Conservation (phyloP, 371 early-diverging fungal species). For the Choanephora cucurbitarum region DNA sequence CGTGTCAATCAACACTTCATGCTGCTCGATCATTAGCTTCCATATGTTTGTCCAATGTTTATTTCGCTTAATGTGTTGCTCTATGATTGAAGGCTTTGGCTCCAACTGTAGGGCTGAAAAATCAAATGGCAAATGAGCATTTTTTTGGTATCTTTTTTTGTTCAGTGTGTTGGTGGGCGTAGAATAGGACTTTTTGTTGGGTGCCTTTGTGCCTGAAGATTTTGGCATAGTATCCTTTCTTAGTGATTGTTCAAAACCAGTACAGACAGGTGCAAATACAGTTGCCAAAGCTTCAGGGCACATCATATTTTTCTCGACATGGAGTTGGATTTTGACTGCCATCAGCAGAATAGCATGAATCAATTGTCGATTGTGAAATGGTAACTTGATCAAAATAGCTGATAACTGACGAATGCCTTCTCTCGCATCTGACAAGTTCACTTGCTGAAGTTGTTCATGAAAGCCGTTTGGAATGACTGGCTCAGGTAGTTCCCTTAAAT, state of each 20-base stretch:
- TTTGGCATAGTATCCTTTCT: slow-evolving; percentile 8
- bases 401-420: slow-evolving; percentile 21
- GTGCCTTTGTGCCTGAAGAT: background rate
- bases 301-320: slow-evolving; percentile 39
- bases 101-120: background rate
- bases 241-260: slow-evolving; percentile 40
- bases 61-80: slow-evolving; percentile 31
- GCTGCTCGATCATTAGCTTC: slow-evolving; percentile 45
- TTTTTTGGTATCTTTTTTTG: slow-evolving; percentile 6
- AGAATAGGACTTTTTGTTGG: slow-evolving; percentile 1
- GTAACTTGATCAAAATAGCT: slow-evolving; percentile 28
- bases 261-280: slow-evolving; percentile 47
- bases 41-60: slow-evolving; percentile 46
- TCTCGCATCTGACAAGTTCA: background rate
- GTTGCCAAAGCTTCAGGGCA: slow-evolving; percentile 46
- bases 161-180: slow-evolving; percentile 10
- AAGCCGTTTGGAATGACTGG: slow-evolving; percentile 42
- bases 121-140: background rate
- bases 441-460: slow-evolving; percentile 30
- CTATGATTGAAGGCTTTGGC: slow-evolving; percentile 18
- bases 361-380: slow-evolving; percentile 38
- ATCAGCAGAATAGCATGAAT: slow-evolving; percentile 38
- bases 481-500: slow-evolving; percentile 44
- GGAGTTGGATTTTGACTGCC: slow-evolving; percentile 26
- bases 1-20: slow-evolving; percentile 18